phyloP scores from a whole-genome alignment of 169 alveolate genomes.

The Plasmodium yoelii region DNA sequence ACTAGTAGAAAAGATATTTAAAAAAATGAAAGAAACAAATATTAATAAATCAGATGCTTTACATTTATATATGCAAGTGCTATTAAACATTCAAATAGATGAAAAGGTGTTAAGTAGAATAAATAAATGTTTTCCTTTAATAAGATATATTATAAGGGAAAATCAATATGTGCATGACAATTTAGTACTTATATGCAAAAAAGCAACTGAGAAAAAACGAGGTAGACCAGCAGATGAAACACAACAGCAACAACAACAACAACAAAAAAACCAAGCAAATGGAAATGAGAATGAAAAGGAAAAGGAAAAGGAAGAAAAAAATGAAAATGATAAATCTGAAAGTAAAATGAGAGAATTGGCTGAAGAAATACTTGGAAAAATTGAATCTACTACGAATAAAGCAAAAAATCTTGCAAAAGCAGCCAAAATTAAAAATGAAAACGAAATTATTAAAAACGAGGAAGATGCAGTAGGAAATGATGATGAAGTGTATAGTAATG shows the following conservation, averaged over 20 bases:
- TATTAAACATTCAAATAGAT: slow-evolving; percentile 68
- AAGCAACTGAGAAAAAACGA: slow-evolving; percentile 70
- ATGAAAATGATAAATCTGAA: slow-evolving; percentile 51
- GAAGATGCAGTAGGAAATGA: slow-evolving; percentile 3
- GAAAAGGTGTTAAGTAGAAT: slow-evolving; percentile 56
- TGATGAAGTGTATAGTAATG: slow-evolving; percentile 18
- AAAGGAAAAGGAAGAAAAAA: slow-evolving; percentile 16
- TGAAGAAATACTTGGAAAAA: slow-evolving; percentile 48
- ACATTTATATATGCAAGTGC: slow-evolving; percentile 59
- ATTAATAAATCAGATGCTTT: slow-evolving; percentile 50
- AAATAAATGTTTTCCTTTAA: slow-evolving; percentile 42
- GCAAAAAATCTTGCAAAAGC: slow-evolving; percentile 21
- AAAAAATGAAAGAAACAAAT: slow-evolving; percentile 69
- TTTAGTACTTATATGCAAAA: slow-evolving; percentile 50
- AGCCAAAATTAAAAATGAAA: neutral
- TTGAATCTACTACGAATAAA: slow-evolving; percentile 59
- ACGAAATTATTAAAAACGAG: slow-evolving; percentile 19
- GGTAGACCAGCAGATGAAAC: slow-evolving; percentile 73
- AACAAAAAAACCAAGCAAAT: neutral
- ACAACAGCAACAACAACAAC: slow-evolving; percentile 46
- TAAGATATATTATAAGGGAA: slow-evolving; percentile 54
- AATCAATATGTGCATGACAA: slow-evolving; percentile 44
- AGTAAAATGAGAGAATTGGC: slow-evolving; percentile 73
- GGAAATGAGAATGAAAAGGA: slow-evolving; percentile 21
- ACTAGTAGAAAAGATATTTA: slow-evolving; percentile 55